Percentiles rank a stretch among this genome's conserved stretches.
Evolutionary conservation across 768 basidiomycete species (phyloP).

Genomic region (Strobilomyces echinocephalus): DNA sequence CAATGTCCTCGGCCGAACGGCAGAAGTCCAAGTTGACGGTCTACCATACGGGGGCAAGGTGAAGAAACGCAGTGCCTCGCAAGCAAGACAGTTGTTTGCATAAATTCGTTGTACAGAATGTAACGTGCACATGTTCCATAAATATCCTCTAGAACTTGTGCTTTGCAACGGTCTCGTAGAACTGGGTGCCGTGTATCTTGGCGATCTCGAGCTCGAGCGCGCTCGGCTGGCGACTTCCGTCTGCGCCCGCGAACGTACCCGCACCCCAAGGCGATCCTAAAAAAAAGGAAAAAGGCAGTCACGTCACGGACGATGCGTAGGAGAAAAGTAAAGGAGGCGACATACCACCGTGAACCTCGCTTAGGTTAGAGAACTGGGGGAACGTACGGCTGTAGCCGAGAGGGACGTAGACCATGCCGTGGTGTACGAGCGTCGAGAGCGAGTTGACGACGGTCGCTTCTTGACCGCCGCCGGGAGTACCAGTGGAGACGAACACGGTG

Average conservation of each 20-base stretch:
- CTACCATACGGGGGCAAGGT: too few species aligned
- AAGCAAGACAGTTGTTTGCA: too few species aligned
- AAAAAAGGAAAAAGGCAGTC: background rate
- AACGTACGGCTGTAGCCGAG: slow-evolving; percentile 57
- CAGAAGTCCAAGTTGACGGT: too few species aligned
- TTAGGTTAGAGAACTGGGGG: slow-evolving; percentile 38
- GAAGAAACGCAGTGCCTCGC: too few species aligned
- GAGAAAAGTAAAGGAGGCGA: slow-evolving; percentile 1
- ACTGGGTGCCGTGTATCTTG: slow-evolving; percentile 46
- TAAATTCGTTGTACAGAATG: too few species aligned
- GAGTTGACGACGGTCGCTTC: slow-evolving; percentile 49
- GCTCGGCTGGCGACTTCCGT: slow-evolving; percentile 48
- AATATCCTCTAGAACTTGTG: too few species aligned
- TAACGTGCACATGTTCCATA: too few species aligned
- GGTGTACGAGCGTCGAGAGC: slow-evolving; percentile 62
- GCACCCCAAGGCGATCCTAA: slow-evolving; percentile 76
- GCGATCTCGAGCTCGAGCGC: slow-evolving; percentile 51
- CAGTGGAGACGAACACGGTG: slow-evolving; percentile 68
- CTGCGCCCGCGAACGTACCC: slow-evolving; percentile 49
- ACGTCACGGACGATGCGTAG: too few species aligned
- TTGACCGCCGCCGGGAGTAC: slow-evolving; percentile 30
- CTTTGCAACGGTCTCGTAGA: slow-evolving; percentile 39
- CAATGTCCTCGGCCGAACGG: too few species aligned
- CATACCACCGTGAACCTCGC: slow-evolving; percentile 56
- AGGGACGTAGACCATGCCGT: slow-evolving; percentile 69